Evolutionary conservation across 306 rosid genomes (phyloP).

Genomic region (Glycine tomentella): DNA sequence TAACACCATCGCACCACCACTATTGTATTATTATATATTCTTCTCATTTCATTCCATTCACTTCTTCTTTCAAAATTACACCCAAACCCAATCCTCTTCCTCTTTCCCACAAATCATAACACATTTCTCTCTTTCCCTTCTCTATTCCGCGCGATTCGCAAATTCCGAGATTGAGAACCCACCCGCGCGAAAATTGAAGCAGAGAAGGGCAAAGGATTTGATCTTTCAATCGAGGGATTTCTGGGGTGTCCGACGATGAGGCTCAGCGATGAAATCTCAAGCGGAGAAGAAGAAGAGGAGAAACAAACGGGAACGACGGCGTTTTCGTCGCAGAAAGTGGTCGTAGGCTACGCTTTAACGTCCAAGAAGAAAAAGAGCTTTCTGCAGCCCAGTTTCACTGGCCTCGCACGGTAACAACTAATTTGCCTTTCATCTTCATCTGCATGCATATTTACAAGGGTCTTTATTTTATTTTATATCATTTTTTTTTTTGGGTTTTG

Average conservation of each 20-base stretch:
- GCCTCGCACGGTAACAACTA: conserved; percentile 51
- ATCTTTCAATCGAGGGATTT: conserved; percentile 42
- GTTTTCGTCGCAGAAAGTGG: conserved; percentile 44
- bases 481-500: neutral
- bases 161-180: neutral
- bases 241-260: conserved; percentile 44
- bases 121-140: neutral
- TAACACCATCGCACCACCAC: neutral
- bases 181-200: conserved; percentile 9
- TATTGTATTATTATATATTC: neutral
- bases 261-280: conserved; percentile 48
- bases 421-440: neutral
- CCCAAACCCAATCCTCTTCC: conserved; percentile 28
- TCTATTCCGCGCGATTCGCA: conserved; percentile 3
- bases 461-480: neutral
- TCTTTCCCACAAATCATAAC: neutral
- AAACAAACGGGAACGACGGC: conserved; percentile 19
- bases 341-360: conserved; percentile 64
- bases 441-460: conserved; percentile 38
- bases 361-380: conserved; percentile 61
- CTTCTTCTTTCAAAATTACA: conserved; percentile 17
- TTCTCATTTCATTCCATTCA: conserved; percentile 27
- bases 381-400: conserved; percentile 50
- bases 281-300: conserved; percentile 43
- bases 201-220: conserved; percentile 7